These are phyloP conservation scores for Pseudopyricularia javanii DNA, from an alignment of 2,329 filamentous ascomycete species.

Conservation along the genomic window DNA sequence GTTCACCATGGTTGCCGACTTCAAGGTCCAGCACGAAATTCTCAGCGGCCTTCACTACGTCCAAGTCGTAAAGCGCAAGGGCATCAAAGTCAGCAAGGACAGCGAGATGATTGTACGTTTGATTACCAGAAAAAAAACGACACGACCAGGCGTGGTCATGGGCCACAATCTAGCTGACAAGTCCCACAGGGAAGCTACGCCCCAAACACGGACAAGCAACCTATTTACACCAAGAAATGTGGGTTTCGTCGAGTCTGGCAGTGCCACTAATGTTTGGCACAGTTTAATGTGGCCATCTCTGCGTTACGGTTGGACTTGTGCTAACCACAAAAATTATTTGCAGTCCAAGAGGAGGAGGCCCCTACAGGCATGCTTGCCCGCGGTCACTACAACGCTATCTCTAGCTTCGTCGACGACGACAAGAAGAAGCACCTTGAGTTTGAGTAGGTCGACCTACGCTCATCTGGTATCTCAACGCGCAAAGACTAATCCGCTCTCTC, in stretches of 20 bases:
- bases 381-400: slow-evolving; percentile 80
- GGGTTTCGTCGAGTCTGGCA: slow-evolving; percentile 26
- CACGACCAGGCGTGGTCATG: slow-evolving; percentile 45
- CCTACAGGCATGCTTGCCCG: slow-evolving; percentile 83
- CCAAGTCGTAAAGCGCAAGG: slow-evolving; percentile 84
- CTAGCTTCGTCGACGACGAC: slow-evolving; percentile 92
- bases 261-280: not conserved
- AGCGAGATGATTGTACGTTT: slow-evolving; percentile 89
- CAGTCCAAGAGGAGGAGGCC: slow-evolving; percentile 84
- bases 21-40: slow-evolving; percentile 95
- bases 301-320: not conserved
- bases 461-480: not conserved
- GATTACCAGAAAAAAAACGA: slow-evolving; percentile 54
- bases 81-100: slow-evolving; percentile 78
- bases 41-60: slow-evolving; percentile 92
- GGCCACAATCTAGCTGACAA: slow-evolving; percentile 4
- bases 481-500: not conserved
- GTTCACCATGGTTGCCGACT: slow-evolving; percentile 89
- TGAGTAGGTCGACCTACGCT: slow-evolving; percentile 27
- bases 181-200: slow-evolving; percentile 68
- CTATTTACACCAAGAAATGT: slow-evolving; percentile 86
- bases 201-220: slow-evolving; percentile 80
- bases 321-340: not conserved
- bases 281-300: not conserved
- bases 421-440: slow-evolving; percentile 82